Base-by-base conservation (phyloP, 2,329 filamentous ascomycete genomes). In the Seiridium cupressi region DNA sequence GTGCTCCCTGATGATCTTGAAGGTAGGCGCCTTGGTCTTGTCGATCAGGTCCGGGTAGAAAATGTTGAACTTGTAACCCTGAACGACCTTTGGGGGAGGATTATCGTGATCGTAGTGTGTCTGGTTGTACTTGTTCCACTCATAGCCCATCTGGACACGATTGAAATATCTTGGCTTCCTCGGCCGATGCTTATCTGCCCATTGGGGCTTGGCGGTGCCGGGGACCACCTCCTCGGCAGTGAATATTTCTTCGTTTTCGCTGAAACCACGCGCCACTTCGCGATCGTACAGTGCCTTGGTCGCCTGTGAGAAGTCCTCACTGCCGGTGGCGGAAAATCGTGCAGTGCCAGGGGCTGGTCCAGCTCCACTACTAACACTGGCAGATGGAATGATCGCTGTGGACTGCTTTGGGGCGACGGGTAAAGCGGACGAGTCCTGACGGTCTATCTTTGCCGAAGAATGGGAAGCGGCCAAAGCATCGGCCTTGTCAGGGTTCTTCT, bases 81-180 rank as follows among this genome's bases (percentile, higher is more conserved):
- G 95, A 9, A 99, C 95, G 5, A 99, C 94, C 77, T 97, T 97
- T 34, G 95, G 95, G 1, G 95, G 95, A 2, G 95, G 95, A 70
- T 98, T 97, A 72, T 98, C 94, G 74, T 97, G 92, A 74, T 98
- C 95, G 78, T 99, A 99, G 77, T 99, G 95, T 10, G 95, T 99
- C 77, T 99, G 95, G 72, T 99, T 99, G 83, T 99, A 99, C 77
- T 99, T 99, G 81, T 99, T 99, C 95, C 95, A 99, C 75, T 99
- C 95, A 75, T 98, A 99, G 57, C 95, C 95, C 91, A 97, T 97
- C 75, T 97, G 93, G 51, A 98, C 93, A 46, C 95, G 89, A 73
- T 98, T 98, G 83, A 99, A 99, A 77, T 97, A 98, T 62, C 90
- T 87, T 10, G 95, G 95, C 76, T 98, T 99, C 64, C 95, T 86